These are phyloP conservation scores for Penicillium sp. DNA, from an alignment of 2,329 filamentous ascomycete species.

Conservation along the genomic window DNA sequence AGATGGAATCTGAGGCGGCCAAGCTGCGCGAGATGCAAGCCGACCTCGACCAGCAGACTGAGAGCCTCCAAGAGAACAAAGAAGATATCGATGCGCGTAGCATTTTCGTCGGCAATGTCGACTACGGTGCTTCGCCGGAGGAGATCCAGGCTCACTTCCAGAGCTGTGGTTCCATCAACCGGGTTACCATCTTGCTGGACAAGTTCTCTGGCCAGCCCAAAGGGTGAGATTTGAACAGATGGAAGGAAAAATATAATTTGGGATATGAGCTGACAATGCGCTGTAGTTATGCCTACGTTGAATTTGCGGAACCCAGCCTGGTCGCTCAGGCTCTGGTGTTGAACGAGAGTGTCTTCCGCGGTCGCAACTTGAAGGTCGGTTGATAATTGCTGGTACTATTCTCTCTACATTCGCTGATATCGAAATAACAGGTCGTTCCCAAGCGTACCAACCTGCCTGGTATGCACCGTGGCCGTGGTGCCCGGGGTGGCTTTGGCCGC, in stretches of 20 bases:
- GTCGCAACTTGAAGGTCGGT: conserved; percentile 87
- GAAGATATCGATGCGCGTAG: conserved; percentile 93
- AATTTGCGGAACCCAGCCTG: conserved; percentile 90
- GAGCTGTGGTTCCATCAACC: conserved; percentile 94
- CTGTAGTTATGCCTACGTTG: conserved; percentile 92
- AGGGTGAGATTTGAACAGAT: conserved; percentile 59
- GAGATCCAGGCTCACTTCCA: conserved; percentile 99
- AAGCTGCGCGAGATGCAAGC: conserved; percentile 87
- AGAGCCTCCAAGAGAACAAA: conserved; percentile 84
- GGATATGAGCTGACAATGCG: neutral
- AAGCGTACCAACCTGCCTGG: conserved; percentile 97
- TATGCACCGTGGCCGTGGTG: conserved; percentile 71
- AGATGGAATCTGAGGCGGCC: conserved; percentile 87
- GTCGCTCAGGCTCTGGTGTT: conserved; percentile 91
- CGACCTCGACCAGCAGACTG: conserved; percentile 77
- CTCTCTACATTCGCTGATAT: neutral
- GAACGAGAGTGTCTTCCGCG: conserved; percentile 95
- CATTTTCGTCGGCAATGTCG: conserved; percentile 98
- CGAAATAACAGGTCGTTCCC: conserved; percentile 64
- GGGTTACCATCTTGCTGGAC: conserved; percentile 94
- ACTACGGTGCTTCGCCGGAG: conserved; percentile 94
- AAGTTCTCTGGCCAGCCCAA: conserved; percentile 99
- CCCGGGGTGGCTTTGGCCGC: conserved; percentile 49
- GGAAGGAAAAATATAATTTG: neutral
- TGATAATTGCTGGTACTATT: neutral